A percentile compares a stretch with the other conserved stretches of the same genome.
phyloP scores from a whole-genome alignment of 805 yeast species.

The Priceomyces haplophilus region DNA sequence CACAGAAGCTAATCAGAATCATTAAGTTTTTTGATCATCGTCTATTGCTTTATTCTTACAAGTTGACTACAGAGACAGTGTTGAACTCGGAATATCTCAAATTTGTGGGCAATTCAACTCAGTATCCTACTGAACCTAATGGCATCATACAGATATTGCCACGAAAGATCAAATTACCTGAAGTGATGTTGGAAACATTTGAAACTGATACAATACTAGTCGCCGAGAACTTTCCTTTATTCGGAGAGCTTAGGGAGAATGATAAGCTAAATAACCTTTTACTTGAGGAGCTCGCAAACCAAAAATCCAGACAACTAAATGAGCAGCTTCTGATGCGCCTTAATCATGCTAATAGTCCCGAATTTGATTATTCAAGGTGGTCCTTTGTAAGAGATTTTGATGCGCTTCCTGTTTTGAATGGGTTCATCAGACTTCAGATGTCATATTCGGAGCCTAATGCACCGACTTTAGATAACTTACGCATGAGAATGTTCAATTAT shows the following conservation, averaged over 20 bases:
- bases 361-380: constrained; percentile 23
- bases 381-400: constrained; percentile 28
- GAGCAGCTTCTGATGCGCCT: constrained; percentile 1
- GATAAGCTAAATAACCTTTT: constrained; percentile 2
- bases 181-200: constrained; percentile 16
- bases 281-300: constrained; percentile 1
- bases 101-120: constrained; percentile 6
- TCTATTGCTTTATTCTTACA: constrained; percentile 23
- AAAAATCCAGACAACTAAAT: constrained; percentile 9
- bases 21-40: constrained; percentile 34
- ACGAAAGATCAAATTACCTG: constrained; percentile 16
- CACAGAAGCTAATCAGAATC: constrained; percentile 27
- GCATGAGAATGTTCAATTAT: constrained; percentile 12
- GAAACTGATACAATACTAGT: constrained; percentile 11
- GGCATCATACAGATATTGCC: constrained; percentile 17
- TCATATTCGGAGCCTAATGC: constrained; percentile 10
- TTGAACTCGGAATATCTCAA: constrained; percentile 19
- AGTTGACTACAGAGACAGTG: constrained; percentile 18
- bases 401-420: constrained; percentile 13
- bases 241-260: constrained; percentile 10
- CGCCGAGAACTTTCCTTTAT: constrained; percentile 18
- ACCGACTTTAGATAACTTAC: constrained; percentile 10
- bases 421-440: constrained; percentile 8
- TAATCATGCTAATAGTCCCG: not conserved
- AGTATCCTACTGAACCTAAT: constrained; percentile 7